Conservation (phyloP, 352 stramenopile genomes). For the Phytopythium aichiense region DNA sequence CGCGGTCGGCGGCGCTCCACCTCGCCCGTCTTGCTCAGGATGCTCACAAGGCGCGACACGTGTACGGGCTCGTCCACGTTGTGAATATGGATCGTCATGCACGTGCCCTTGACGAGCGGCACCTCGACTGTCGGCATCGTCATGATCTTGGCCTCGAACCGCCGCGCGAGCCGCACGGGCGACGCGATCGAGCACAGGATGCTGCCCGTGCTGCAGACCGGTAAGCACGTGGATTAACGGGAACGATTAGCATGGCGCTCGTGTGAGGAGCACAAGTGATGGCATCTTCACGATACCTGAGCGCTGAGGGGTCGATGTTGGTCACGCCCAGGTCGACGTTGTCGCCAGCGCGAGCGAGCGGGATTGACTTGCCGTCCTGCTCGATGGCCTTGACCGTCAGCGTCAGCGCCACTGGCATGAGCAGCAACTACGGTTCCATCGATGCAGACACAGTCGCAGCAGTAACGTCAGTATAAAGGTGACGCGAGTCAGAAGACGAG, state of each 20-base stretch:
- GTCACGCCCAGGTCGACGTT: constrained; percentile 77
- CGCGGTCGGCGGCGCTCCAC: constrained; percentile 81
- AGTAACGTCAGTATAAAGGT: neutral
- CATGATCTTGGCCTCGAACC: constrained; percentile 89
- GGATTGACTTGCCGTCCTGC: constrained; percentile 61
- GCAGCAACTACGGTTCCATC: constrained; percentile 31
- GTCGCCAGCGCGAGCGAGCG: constrained; percentile 65
- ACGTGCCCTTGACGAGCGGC: constrained; percentile 80
- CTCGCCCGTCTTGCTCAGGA: constrained; percentile 65
- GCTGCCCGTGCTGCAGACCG: constrained; percentile 53
- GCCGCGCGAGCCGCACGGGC: constrained; percentile 62
- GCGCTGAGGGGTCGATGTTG: constrained; percentile 60
- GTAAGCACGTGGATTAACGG: neutral
- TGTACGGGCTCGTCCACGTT: constrained; percentile 84
- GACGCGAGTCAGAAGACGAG: neutral
- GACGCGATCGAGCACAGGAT: constrained; percentile 82
- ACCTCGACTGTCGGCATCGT: constrained; percentile 84
- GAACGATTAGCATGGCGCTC: neutral
- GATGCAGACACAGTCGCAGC: neutral
- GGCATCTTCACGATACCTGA: constrained; percentile 35
- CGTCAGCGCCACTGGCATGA: constrained; percentile 56
- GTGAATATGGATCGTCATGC: constrained; percentile 83
- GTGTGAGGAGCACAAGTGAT: neutral
- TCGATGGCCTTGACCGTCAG: constrained; percentile 70
- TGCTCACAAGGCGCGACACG: constrained; percentile 75